A percentile compares a stretch with the other conserved stretches of the same genome.
These are phyloP conservation scores for Fusarium aywerte DNA, from an alignment of 2,329 filamentous ascomycete species.

Conservation along the genomic window DNA sequence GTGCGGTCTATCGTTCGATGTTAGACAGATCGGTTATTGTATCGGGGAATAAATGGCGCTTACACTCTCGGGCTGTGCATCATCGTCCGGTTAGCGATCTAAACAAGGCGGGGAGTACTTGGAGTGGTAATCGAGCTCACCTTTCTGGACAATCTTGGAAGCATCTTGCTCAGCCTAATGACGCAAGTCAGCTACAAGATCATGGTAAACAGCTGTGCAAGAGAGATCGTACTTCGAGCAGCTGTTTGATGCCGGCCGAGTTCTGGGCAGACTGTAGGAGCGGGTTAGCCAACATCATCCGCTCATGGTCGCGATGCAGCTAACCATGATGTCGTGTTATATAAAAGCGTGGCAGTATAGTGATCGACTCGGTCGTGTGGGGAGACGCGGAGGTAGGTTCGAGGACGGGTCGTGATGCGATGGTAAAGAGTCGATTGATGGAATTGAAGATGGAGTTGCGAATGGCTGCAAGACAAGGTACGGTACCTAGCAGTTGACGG, in stretches of 20 bases:
- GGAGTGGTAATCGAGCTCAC: conserved; percentile 59
- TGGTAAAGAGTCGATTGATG: conserved; percentile 30
- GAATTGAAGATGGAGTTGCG: conserved; percentile 26
- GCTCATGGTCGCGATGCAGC: conserved; percentile 15
- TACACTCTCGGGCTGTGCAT: conserved; percentile 85
- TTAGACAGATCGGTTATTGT: conserved; percentile 1
- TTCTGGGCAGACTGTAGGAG: conserved; percentile 88
- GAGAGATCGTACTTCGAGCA: conserved; percentile 83
- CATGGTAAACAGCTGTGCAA: neutral
- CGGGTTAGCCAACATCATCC: conserved; percentile 42
- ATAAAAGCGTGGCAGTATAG: neutral
- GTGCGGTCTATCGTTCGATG: conserved; percentile 69
- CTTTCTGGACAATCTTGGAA: conserved; percentile 98
- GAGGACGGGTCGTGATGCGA: conserved; percentile 18
- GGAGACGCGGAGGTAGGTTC: neutral
- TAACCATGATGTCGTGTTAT: conserved; percentile 39
- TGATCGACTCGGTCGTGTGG: neutral
- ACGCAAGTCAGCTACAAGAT: conserved; percentile 7
- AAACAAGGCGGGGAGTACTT: conserved; percentile 14
- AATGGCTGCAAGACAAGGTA: conserved; percentile 35
- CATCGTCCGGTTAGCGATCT: conserved; percentile 45
- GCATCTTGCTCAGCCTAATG: conserved; percentile 93
- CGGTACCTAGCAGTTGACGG: conserved; percentile 25
- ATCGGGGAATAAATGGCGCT: conserved; percentile 47
- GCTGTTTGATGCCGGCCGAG: conserved; percentile 96